Evolutionary conservation across 495 filamentous ascomycete species (phyloP), one percentile per base, ranked within the genome.

Genomic region (Choiromyces venosus): DNA sequence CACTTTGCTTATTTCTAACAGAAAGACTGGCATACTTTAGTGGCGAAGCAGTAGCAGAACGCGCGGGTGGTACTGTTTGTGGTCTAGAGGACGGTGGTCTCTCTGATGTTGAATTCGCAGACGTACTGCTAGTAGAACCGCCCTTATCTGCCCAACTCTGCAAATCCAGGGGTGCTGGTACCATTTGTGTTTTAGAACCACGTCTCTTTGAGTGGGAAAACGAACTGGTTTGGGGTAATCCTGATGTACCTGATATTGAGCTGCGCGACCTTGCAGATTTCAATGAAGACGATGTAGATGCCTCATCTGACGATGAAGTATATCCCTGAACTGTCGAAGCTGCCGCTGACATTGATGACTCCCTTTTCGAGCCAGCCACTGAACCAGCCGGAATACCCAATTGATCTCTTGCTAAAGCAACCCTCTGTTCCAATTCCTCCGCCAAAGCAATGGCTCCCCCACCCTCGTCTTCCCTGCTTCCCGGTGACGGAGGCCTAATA

Each of bases 301-400:
- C 79, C 29, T 80, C 79, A 70, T 80, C 79, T n/a, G 79, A 80
- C 21, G 78, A 80, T 19, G 75, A 74, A 56, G 79, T 80, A 39
- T 80, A 77, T 70, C 75, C 75, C n/a, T 77, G 75, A 39, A 77
- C 76, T 56, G 75, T 73, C 33, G 74, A 77, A 69, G 75, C 40
- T 76, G 77, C 52, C 61, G 77, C 77, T 68, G 78, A 80, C 71
- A 76, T 68, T 42, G 73, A 71, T 29, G 77, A 80, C 44, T 76
- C 78, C 65, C 78, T 67, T 46, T 76, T 79, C 56, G 64, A 61
- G 40, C 66, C 56, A 19, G 52, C 25, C 44, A 75, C 65, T n/a
- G 75, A 77, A 6, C 75, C 68, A 52, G 66, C 19, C 37, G 74
- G 75, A 46, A 77, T 77, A 14, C 74, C 75, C 38, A 77, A 67